phyloP scores from a whole-genome alignment of 2,329 filamentous ascomycete species.

The Phyllosticta paracitricarpa region DNA sequence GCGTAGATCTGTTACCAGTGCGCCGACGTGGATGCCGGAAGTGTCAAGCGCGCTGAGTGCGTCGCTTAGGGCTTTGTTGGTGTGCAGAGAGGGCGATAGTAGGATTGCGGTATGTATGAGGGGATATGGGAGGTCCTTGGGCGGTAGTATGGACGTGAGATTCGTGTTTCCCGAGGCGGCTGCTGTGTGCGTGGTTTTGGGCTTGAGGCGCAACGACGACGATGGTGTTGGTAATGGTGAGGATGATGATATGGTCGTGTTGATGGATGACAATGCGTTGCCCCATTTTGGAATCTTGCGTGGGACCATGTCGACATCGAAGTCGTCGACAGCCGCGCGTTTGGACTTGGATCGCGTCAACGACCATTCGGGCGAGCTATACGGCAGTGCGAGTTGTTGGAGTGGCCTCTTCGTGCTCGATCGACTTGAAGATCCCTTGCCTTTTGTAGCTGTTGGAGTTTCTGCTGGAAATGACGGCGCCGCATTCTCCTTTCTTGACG shows the following conservation, averaged over 20 bases:
- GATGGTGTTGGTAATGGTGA: constrained; percentile 13
- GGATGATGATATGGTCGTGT: constrained; percentile 13
- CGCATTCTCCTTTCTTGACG: neutral
- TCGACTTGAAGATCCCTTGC: neutral
- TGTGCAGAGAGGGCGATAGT: neutral
- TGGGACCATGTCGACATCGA: neutral
- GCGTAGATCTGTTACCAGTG: neutral
- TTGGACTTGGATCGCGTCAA: neutral
- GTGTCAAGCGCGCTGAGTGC: neutral
- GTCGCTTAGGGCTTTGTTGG: neutral
- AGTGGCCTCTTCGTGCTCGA: neutral
- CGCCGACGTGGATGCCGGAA: neutral
- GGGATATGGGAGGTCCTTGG: neutral
- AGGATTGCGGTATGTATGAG: neutral
- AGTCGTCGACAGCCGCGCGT: neutral
- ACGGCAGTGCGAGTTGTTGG: neutral
- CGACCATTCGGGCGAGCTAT: neutral
- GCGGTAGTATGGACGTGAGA: constrained; percentile 9
- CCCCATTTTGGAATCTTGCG: constrained; percentile 5
- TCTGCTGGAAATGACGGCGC: neutral
- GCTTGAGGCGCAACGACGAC: neutral
- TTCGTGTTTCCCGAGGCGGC: no score
- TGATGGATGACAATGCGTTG: constrained; percentile 8
- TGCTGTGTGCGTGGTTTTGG: constrained; percentile 5
- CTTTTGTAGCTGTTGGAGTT: neutral